A percentile compares a stretch with the other conserved stretches of the same genome.
Evolutionary conservation across 345 rosid genomes (phyloP).

Genomic region (Carallia pectinifolia): DNA sequence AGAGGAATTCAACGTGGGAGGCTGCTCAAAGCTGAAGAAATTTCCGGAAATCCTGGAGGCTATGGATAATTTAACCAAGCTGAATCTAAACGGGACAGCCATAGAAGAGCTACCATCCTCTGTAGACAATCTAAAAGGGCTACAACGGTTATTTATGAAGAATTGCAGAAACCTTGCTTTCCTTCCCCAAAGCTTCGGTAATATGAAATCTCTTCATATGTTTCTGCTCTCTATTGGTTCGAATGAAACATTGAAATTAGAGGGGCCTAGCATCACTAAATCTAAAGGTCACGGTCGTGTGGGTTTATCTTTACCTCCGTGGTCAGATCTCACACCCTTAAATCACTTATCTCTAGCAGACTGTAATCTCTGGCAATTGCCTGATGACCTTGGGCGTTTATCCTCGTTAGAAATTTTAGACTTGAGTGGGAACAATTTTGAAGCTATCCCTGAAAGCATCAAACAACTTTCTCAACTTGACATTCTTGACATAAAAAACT

Average conservation of each 20-base stretch:
- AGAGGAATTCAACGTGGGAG: conserved; percentile 4
- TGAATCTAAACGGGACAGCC: not conserved
- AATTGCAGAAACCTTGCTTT: not conserved
- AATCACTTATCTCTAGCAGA: too few species aligned
- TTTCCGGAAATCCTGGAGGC: conserved; percentile 4
- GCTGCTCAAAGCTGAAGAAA: conserved; percentile 12
- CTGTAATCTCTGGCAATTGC: not conserved
- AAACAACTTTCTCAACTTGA: conserved; percentile 8
- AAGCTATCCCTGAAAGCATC: conserved; percentile 7
- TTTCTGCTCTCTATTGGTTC: too few species aligned
- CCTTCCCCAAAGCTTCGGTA: not conserved
- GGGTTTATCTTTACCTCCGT: too few species aligned
- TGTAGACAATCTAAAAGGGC: not conserved
- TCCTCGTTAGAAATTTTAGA: conserved; percentile 9
- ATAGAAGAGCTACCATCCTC: not conserved
- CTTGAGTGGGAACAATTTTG: conserved; percentile 8
- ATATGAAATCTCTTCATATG: not conserved
- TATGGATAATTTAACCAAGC: not conserved
- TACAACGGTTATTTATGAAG: not conserved
- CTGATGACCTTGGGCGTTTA: not conserved
- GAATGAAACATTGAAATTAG: too few species aligned
- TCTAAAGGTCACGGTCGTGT: too few species aligned
- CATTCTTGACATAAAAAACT: not conserved
- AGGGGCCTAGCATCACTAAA: too few species aligned
- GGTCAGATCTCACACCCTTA: too few species aligned